A percentile compares a stretch with the other conserved stretches of the same genome.
Evolutionary conservation across 169 alveolate species (phyloP).

Genomic region (Amoebophrya sp.): DNA sequence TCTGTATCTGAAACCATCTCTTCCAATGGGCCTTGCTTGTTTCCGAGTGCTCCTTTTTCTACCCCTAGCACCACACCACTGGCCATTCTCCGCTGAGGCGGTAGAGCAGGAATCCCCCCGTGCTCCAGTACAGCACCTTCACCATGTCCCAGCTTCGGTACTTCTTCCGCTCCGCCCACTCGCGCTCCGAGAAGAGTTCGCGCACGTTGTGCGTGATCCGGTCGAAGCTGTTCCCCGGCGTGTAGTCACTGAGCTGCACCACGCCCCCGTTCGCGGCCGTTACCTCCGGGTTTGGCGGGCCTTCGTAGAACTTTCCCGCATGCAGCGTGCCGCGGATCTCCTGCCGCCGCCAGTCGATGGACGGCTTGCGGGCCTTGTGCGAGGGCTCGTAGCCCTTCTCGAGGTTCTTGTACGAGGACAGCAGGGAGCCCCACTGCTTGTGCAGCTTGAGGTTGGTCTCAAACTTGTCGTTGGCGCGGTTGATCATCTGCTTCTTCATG

Average conservation of each 20-base stretch:
- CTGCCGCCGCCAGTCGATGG: background rate
- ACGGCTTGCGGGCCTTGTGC: background rate
- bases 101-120: background rate
- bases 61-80: background rate
- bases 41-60: too few species aligned
- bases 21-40: too few species aligned
- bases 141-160: background rate
- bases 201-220: background rate
- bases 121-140: background rate
- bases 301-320: background rate
- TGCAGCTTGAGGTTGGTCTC: too few species aligned
- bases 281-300: too few species aligned
- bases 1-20: too few species aligned
- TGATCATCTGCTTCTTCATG: background rate
- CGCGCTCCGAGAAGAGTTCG: background rate
- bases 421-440: background rate
- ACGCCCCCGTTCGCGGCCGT: too few species aligned
- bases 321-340: background rate
- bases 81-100: background rate
- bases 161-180: background rate
- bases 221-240: background rate
- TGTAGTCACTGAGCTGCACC: background rate
- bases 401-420: background rate
- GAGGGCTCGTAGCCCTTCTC: background rate
- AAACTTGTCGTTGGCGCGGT: background rate